Evolutionary conservation across 306 rosid species (phyloP).

Genomic region (Phaseolus lunatus): DNA sequence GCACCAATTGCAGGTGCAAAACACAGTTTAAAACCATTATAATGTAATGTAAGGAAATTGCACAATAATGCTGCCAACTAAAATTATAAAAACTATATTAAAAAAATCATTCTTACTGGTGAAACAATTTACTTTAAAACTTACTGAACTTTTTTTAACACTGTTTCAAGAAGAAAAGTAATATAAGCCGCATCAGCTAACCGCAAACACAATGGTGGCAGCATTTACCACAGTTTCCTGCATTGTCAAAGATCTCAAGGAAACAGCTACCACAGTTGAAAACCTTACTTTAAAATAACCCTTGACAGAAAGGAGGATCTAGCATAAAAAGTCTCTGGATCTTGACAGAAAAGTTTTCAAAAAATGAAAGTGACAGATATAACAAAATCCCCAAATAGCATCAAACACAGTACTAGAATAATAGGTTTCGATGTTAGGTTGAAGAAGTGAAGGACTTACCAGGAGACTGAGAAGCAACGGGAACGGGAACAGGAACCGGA

Average conservation of each 20-base stretch:
- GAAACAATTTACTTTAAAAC: not conserved
- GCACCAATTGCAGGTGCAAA: not conserved
- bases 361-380: not conserved
- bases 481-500: not conserved
- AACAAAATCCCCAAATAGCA: not conserved
- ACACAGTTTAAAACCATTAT: not conserved
- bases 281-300: not conserved
- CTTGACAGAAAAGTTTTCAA: too few relatives aligned
- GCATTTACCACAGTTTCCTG: not conserved
- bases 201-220: not conserved
- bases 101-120: not conserved
- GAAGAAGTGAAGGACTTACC: slow-evolving; percentile 8
- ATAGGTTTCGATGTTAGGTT: not conserved
- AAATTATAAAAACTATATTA: not conserved
- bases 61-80: not conserved
- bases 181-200: too few relatives aligned
- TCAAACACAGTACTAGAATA: not conserved
- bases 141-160: too few relatives aligned
- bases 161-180: too few relatives aligned
- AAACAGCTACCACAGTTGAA: not conserved
- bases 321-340: too few relatives aligned
- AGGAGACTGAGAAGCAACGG: not conserved
- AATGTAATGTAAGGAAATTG: not conserved
- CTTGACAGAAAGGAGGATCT: not conserved
- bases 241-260: too few relatives aligned